These are phyloP conservation scores for Camellia oleifera DNA, from an alignment of 179 eudicot species.

Conservation along the genomic window DNA sequence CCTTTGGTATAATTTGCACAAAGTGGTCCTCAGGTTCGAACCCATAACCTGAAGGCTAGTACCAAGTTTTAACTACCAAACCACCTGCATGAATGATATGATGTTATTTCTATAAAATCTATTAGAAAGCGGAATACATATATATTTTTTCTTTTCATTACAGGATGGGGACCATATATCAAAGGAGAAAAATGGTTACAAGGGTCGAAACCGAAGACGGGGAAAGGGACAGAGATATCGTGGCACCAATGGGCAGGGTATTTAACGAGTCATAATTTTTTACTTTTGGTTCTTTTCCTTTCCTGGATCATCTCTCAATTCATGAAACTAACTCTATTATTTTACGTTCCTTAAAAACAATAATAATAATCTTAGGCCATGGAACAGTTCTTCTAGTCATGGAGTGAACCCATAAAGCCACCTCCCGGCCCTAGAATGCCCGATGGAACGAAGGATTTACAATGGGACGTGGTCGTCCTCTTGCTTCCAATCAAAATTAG, in stretches of 20 bases:
- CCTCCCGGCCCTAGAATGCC: slow-evolving; percentile 98
- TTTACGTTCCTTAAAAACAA: not conserved
- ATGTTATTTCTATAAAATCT: not conserved
- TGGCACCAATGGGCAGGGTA: slow-evolving; percentile 68
- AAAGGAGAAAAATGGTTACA: slow-evolving; percentile 49
- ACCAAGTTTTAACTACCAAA: no score
- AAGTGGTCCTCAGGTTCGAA: no score
- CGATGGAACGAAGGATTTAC: slow-evolving; percentile 85
- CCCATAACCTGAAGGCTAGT: no score
- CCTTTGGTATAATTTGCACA: no score
- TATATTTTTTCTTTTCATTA: not conserved
- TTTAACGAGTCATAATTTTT: not conserved
- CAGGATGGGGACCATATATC: slow-evolving; percentile 45
- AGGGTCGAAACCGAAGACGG: slow-evolving; percentile 48
- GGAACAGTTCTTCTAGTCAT: slow-evolving; percentile 35
- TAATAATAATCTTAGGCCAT: slow-evolving; percentile 42
- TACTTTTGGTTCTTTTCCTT: not conserved
- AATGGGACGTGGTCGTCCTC: slow-evolving; percentile 90
- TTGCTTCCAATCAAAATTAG: slow-evolving; percentile 21
- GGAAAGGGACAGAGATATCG: slow-evolving; percentile 51
- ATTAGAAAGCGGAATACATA: not conserved
- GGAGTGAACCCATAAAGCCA: slow-evolving; percentile 51
- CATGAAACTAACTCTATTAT: not conserved
- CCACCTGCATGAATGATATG: not conserved
- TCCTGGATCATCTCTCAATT: not conserved